Conservation (phyloP, 148 eudicot genomes). For the Agrostemma githago region DNA sequence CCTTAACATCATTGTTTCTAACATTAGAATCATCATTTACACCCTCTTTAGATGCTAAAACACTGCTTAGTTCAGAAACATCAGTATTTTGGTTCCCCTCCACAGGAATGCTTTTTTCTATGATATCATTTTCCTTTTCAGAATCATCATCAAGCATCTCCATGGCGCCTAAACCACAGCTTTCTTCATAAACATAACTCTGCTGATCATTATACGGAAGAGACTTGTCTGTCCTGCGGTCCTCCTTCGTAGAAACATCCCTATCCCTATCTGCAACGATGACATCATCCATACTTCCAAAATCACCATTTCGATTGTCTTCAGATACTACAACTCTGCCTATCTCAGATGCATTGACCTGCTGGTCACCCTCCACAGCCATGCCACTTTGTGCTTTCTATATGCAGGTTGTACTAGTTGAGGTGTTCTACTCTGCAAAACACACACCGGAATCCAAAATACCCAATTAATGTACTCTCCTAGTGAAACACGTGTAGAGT, state of each 20-base stretch:
- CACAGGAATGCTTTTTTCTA: neutral
- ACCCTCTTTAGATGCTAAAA: slow-evolving; percentile 4
- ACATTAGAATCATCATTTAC: neutral
- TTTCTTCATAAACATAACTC: neutral
- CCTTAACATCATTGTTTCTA: slow-evolving; percentile 4
- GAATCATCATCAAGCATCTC: neutral
- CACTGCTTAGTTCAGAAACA: neutral
- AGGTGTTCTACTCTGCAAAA: neutral
- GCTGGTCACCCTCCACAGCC: slow-evolving; percentile 29
- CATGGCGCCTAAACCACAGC: neutral
- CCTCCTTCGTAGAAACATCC: neutral
- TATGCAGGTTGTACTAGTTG: neutral
- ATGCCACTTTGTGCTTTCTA: slow-evolving; percentile 6
- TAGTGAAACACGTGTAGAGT: too few species aligned
- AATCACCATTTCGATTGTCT: slow-evolving; percentile 22
- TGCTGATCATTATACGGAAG: neutral
- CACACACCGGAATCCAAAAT: neutral
- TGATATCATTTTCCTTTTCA: slow-evolving; percentile 1
- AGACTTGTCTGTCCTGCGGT: neutral
- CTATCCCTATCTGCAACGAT: slow-evolving; percentile 15
- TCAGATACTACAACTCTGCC: slow-evolving; percentile 18
- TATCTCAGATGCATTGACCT: slow-evolving; percentile 14
- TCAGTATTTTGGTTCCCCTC: slow-evolving; percentile 3
- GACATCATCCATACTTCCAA: neutral
- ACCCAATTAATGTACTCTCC: neutral